A percentile compares a stretch with the other conserved stretches of the same genome.
phyloP scores from a whole-genome alignment of 345 rosid species.

The Physaria fendleri region DNA sequence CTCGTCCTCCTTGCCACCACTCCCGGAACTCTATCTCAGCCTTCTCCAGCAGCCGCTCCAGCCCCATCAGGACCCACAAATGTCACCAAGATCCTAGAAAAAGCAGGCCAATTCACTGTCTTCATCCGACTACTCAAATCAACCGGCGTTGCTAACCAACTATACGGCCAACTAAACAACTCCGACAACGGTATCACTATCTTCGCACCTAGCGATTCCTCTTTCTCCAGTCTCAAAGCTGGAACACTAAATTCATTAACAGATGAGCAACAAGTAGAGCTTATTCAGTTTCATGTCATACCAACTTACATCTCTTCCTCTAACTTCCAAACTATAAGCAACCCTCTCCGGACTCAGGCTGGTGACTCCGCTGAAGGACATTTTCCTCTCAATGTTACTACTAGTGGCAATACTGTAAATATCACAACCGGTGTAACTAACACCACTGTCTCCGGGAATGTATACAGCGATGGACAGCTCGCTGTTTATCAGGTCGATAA shows the following conservation, averaged over 20 bases:
- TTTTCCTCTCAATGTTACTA: constrained; percentile 39
- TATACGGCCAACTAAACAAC: constrained; percentile 39
- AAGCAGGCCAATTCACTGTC: constrained; percentile 45
- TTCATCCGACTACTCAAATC: constrained; percentile 46
- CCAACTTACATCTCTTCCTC: constrained; percentile 34
- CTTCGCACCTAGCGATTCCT: constrained; percentile 42
- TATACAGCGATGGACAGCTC: constrained; percentile 44
- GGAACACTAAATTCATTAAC: constrained; percentile 37
- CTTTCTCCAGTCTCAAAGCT: constrained; percentile 36
- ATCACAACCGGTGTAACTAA: constrained; percentile 40
- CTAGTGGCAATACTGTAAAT: constrained; percentile 38
- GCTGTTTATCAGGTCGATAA: constrained; percentile 41
- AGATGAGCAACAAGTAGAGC: constrained; percentile 36
- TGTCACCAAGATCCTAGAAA: constrained; percentile 56
- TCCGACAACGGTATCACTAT: constrained; percentile 43
- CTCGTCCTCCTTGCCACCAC: constrained; percentile 12
- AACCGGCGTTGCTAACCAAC: constrained; percentile 41
- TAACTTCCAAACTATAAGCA: constrained; percentile 40
- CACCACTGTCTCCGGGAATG: constrained; percentile 37
- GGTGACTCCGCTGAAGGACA: constrained; percentile 35
- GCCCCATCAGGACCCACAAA: constrained; percentile 42
- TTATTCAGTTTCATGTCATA: constrained; percentile 40
- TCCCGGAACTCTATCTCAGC: constrained; percentile 27
- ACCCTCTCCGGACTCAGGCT: constrained; percentile 44
- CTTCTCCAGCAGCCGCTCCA: constrained; percentile 31